A percentile compares a stretch with the other conserved stretches of the same genome.
Evolutionary conservation across 352 stramenopile genomes (phyloP).

Genomic region (Hyphochytrium catenoides): DNA sequence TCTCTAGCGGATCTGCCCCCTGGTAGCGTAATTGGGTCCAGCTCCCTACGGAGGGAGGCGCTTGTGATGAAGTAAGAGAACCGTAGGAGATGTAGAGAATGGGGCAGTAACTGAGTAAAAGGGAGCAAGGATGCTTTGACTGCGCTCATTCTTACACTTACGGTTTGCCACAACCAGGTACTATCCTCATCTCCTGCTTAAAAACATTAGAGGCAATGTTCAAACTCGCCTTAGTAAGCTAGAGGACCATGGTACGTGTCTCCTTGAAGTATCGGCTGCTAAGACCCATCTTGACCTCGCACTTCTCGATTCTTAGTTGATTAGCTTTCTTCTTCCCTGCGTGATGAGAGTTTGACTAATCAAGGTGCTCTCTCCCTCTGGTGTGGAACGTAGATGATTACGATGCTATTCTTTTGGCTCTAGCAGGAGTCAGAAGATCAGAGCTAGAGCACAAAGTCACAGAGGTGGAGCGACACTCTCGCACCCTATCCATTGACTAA

Average conservation of each 20-base stretch:
- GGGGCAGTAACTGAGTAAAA: too few relatives aligned
- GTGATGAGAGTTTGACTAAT: too few relatives aligned
- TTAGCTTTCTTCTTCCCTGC: neutral
- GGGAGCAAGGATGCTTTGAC: too few relatives aligned
- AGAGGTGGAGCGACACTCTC: too few relatives aligned
- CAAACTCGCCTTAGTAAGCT: slow-evolving; percentile 58
- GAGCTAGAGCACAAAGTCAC: too few relatives aligned
- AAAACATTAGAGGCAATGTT: slow-evolving; percentile 61
- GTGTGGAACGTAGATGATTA: slow-evolving; percentile 49
- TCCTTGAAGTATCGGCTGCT: too few relatives aligned
- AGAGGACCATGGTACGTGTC: slow-evolving; percentile 20
- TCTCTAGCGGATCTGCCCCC: slow-evolving; percentile 27
- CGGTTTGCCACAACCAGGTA: slow-evolving; percentile 9
- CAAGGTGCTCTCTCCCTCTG: too few relatives aligned
- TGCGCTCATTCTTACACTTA: too few relatives aligned
- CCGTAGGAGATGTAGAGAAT: too few relatives aligned
- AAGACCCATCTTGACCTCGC: too few relatives aligned
- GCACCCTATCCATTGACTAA: too few relatives aligned
- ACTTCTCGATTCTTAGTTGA: too few relatives aligned
- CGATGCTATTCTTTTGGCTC: slow-evolving; percentile 58
- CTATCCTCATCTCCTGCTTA: slow-evolving; percentile 44
- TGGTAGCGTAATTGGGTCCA: slow-evolving; percentile 47
- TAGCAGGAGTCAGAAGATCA: slow-evolving; percentile 38
- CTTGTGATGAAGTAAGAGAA: slow-evolving; percentile 19
- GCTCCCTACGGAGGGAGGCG: slow-evolving; percentile 47